Conservation (phyloP, 495 filamentous ascomycete genomes). For the Xylaria nigripes region DNA sequence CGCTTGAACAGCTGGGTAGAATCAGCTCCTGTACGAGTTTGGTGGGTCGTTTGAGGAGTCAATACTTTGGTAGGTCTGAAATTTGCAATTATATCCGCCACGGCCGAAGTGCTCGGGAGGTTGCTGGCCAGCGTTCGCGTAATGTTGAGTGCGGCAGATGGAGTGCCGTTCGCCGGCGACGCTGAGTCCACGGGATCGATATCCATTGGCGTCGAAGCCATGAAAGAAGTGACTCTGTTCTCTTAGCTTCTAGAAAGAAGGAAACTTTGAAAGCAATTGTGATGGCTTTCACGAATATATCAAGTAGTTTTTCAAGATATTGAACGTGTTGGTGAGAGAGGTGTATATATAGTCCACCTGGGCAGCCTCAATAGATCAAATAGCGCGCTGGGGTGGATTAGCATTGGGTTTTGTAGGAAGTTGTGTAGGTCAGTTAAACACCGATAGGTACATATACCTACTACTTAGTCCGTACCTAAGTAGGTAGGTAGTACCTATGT, state of each 20-base stretch:
- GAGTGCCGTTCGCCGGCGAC: slow-evolving; percentile 26
- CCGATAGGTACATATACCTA: too few species aligned
- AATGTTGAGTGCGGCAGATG: slow-evolving; percentile 31
- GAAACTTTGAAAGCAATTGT: neutral
- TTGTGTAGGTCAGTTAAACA: too few species aligned
- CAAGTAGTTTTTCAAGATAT: neutral
- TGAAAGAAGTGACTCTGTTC: slow-evolving; percentile 12
- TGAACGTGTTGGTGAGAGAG: too few species aligned
- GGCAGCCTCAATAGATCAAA: too few species aligned
- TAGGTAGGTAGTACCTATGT: too few species aligned
- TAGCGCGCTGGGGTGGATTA: too few species aligned
- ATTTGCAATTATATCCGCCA: slow-evolving; percentile 39
- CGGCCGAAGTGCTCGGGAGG: slow-evolving; percentile 29
- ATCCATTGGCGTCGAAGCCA: slow-evolving; percentile 48
- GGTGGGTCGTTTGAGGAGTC: neutral
- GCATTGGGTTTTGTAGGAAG: too few species aligned
- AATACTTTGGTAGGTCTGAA: slow-evolving; percentile 47
- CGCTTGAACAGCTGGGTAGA: slow-evolving; percentile 34
- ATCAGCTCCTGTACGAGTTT: slow-evolving; percentile 1
- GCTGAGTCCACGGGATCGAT: slow-evolving; percentile 36
- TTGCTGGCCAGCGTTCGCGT: slow-evolving; percentile 29
- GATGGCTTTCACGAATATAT: neutral
- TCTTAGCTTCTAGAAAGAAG: neutral
- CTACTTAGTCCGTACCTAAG: too few species aligned
- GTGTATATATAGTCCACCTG: too few species aligned